phyloP scores from a whole-genome alignment of 495 filamentous ascomycete genomes.

The Tuber borchii region DNA sequence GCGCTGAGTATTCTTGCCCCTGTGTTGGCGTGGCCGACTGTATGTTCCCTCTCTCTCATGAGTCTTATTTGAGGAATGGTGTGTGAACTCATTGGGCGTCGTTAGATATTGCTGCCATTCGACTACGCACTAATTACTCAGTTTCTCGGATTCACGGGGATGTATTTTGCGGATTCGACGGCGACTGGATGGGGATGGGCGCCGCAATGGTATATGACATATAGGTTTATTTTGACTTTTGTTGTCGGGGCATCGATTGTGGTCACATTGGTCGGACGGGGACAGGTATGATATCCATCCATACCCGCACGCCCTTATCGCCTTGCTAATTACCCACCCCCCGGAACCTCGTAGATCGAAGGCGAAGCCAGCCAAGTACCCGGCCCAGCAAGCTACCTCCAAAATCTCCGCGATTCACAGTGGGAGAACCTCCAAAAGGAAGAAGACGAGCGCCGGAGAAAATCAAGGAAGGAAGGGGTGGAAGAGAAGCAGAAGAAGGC shows the following conservation, averaged over 20 bases:
- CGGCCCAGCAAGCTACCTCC: constrained; percentile 57
- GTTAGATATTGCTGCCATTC: constrained; percentile 62
- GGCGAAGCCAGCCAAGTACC: constrained; percentile 49
- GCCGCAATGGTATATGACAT: constrained; percentile 86
- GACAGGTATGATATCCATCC: constrained; percentile 50
- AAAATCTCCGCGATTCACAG: constrained; percentile 55
- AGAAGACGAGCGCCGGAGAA: constrained; percentile 50
- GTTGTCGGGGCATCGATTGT: constrained; percentile 82
- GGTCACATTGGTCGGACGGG: constrained; percentile 76
- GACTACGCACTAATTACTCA: constrained; percentile 86
- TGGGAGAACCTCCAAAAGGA: constrained; percentile 54
- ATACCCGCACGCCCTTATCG: background rate
- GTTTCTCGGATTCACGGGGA: constrained; percentile 77
- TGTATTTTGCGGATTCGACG: constrained; percentile 82
- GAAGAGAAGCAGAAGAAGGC: constrained; percentile 41
- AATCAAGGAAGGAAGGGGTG: constrained; percentile 43
- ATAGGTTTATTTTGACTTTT: constrained; percentile 93
- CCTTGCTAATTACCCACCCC: constrained; percentile 3
- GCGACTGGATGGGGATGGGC: constrained; percentile 71
- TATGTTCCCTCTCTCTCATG: background rate
- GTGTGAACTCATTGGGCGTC: background rate
- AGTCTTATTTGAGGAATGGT: background rate
- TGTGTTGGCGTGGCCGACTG: constrained; percentile 84
- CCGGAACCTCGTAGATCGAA: constrained; percentile 51
- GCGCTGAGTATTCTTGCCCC: constrained; percentile 75